Evolutionary conservation across 1,284 basidiomycete species (phyloP), one percentile per base, ranked within the genome.

Genomic region (Ceratobasidium sp.): DNA sequence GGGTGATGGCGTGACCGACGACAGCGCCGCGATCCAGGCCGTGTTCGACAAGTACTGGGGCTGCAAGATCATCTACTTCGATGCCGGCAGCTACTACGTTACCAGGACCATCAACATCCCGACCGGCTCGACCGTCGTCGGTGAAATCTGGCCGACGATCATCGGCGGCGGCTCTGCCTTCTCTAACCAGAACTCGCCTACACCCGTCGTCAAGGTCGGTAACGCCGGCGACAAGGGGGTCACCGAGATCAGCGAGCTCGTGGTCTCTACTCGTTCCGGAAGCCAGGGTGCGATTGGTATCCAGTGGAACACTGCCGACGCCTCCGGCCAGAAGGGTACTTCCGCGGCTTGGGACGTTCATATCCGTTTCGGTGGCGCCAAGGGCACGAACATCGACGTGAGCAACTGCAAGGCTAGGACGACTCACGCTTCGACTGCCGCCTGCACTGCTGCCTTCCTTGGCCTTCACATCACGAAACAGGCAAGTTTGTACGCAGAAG

Each of bases 81-180:
- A 81, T 67, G 79, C 79, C 23, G 80, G 80, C 61, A 68, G 89
- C 15, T 95, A 95, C 84, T 84, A 93, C 74, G 88, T 95, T 79
- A 89, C 91, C 17, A 87, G 88, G 42, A 95, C 94, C 2, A 87
- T 95, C 69, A 87, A 86, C 0, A 91, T 95, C 77, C 94, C 93
- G 17, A 89, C 90, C 1, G 93, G 91, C 23, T 89, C 91, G 0
- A 90, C 89, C 65, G 86, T 95, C 46, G 88, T 92, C 10, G 94
- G 94, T 42, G 93, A 95, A 82, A 91, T 90, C 0, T 95, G 92
- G 92, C 88, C 92, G 0, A 89, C 90, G 26, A 90, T 95, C 78
- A 89, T 93, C 66, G 94, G 91, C 1, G 86, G 85, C 42, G 94
- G 94, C 0, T 81, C 84, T 17, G 84, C 82, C 0, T 95, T 95